Base-by-base conservation (phyloP, 805 yeast species). In the Ogataea wickerhamii region DNA sequence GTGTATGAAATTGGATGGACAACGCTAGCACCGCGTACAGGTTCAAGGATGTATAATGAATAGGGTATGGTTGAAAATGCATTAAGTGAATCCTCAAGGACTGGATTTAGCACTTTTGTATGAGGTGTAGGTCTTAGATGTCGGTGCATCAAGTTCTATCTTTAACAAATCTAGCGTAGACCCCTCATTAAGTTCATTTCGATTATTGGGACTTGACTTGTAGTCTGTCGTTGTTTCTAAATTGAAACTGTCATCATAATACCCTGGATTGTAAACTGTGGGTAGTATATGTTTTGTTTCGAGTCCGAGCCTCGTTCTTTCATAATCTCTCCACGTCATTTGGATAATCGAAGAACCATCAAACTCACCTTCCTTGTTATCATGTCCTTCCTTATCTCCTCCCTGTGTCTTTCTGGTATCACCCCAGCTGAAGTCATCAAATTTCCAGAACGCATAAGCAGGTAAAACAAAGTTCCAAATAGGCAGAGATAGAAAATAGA, bases 401-500 rank as follows among this genome's bases (percentile, higher is more conserved):
- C 79, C 82, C 18, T 74, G 74, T 34, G 87, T 78, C n/a, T 80
- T 73, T 68, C 96, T 74, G 2, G 96, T 89, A 43, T 87, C 95
- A 56, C 97, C 96, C 97, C 97, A 89, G 58, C 88, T 79, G 64
- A 89, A 89, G 59, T 89, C 96, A 63, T 89, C 97, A 63, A 88
- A 87, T 56, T 87, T 87, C 97, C 97, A 89, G 60, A 72, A 88
- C 0, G 96, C 83, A 61, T 89, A 87, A 10, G 79, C 56, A 2
- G 97, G 97, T 32, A 89, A 69, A 4, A 87, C 78, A 54, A 89
- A 82, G 61, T 88, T 89, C 97, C 97, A 89, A 39, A 89, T 71
- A n/a, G 96, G 96, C 43, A 89, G 73, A 1, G 96, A 93, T 16
- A 76, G 1, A 20, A 88, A 61, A 58, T 89, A 89, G 41, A 87